Conservation (phyloP, 441 rosid genomes). For the Gossypium davidsonii region DNA sequence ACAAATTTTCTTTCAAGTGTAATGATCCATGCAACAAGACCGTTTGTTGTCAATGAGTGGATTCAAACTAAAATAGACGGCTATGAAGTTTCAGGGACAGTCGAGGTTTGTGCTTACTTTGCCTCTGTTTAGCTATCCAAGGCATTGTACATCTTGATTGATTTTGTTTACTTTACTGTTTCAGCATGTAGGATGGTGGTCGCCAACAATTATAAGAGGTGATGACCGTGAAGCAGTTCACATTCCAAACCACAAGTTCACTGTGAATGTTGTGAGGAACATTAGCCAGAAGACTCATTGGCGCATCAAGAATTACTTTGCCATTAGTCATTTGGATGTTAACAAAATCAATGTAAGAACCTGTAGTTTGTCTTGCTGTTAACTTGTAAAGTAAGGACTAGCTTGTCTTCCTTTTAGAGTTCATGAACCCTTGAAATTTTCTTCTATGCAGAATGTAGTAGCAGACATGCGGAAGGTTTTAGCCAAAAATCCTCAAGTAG, state of each 20-base stretch:
- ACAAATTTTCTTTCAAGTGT: conserved; percentile 66
- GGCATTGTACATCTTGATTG: neutral
- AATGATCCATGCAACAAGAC: conserved; percentile 68
- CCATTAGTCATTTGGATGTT: conserved; percentile 68
- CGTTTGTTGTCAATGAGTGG: conserved; percentile 68
- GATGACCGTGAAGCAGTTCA: conserved; percentile 78
- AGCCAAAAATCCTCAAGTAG: conserved; percentile 68
- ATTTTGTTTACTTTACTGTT: conserved; percentile 3
- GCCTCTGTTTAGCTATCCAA: neutral
- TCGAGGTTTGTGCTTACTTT: conserved; percentile 46
- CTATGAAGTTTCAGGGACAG: conserved; percentile 74
- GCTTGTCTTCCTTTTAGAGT: conserved; percentile 7
- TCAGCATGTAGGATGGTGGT: conserved; percentile 81
- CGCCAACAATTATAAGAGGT: conserved; percentile 69
- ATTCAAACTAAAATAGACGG: conserved; percentile 68
- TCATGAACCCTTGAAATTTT: neutral
- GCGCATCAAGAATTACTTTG: conserved; percentile 67
- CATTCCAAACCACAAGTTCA: conserved; percentile 72
- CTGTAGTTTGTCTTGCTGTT: conserved; percentile 16
- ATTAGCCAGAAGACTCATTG: conserved; percentile 71
- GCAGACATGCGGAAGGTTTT: conserved; percentile 78
- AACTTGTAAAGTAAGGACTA: neutral
- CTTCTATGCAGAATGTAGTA: conserved; percentile 38
- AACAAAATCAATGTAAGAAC: conserved; percentile 54
- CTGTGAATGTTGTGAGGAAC: conserved; percentile 64